Base-by-base conservation (phyloP, 2,329 filamentous ascomycete species). In the Orbilia ellipsospora region DNA sequence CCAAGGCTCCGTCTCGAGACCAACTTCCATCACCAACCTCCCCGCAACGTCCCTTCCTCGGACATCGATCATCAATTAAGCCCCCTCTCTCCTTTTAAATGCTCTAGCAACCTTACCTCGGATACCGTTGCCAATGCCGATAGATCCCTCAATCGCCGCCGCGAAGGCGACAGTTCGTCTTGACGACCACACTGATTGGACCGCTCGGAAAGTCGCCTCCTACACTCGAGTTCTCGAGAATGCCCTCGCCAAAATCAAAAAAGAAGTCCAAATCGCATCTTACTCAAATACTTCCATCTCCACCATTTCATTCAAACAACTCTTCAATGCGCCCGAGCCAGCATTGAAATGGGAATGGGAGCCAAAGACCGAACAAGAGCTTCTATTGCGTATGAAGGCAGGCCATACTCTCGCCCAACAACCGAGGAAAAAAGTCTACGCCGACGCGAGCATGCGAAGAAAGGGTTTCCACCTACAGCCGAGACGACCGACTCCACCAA, bases 271-370 rank as follows among this genome's bases (percentile, higher is more conserved):
- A 18, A 4, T 69, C 7, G 72, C 72, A 23, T 57, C 62, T 15
- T 75, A 75, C 48, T 69, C 72, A 10, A 60, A 61, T 15, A 42
- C 20, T 5, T 54, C 64, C 16, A 31, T 69, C 57, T 62, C 72
- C 13, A 57, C 26, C 20, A 36, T 65, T 40, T 50, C 72, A 28
- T 69, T 75, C 72, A 69, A 51, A 8, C 59, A 75, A 23, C 57
- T 69, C 44, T 65, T 75, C 59, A 57, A 66, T 6, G 57, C 65
- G 2, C 61, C 72, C 36, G 52, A 63, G 7, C 64, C 72, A 12
- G 65, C 72, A 4, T 64, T 64, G 13, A 63, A 69, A 44, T 75
- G 72, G 64, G 72, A 75, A 61, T 75, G 72, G 72, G 64, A 69
- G 12, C 59, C 72, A n/a, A 75, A 69, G 36, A 63, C 54, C 44